Conservation (phyloP, 495 filamentous ascomycete genomes). For the Aspergillus carlsbadensis region DNA sequence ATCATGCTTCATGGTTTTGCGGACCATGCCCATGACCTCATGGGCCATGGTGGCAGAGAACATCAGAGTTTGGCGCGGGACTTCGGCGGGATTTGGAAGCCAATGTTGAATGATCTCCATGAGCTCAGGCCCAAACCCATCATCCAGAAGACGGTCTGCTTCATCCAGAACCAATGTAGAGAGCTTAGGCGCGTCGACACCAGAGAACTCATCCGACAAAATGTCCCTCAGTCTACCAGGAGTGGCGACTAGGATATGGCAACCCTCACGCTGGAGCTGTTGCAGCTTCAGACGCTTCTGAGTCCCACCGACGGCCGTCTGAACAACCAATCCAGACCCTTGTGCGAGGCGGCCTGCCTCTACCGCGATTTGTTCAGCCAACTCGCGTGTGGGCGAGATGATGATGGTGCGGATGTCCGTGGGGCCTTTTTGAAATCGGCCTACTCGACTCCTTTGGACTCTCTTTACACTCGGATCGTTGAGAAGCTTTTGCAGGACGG, state of each 20-base stretch:
- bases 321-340: conserved; percentile 70
- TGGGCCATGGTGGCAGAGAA: conserved; percentile 90
- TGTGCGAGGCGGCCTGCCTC: conserved; percentile 73
- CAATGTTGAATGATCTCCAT: conserved; percentile 61
- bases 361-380: conserved; percentile 89
- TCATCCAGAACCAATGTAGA: conserved; percentile 88
- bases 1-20: conserved; percentile 62
- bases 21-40: conserved; percentile 78
- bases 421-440: too few species aligned
- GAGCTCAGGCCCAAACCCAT: conserved; percentile 83
- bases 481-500: conserved; percentile 71
- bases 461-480: conserved; percentile 49
- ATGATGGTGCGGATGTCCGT: conserved; percentile 82
- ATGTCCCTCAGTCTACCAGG: conserved; percentile 88
- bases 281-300: conserved; percentile 62
- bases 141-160: conserved; percentile 87
- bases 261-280: conserved; percentile 68
- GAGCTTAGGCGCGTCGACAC: conserved; percentile 71
- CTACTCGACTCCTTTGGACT: too few species aligned
- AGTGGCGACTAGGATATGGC: conserved; percentile 87
- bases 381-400: conserved; percentile 90
- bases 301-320: conserved; percentile 87
- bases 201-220: conserved; percentile 62
- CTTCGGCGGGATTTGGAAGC: conserved; percentile 60
- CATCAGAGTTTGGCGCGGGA: conserved; percentile 82